Base-by-base conservation (phyloP, 768 basidiomycete genomes). In the Termitomyces sp. region DNA sequence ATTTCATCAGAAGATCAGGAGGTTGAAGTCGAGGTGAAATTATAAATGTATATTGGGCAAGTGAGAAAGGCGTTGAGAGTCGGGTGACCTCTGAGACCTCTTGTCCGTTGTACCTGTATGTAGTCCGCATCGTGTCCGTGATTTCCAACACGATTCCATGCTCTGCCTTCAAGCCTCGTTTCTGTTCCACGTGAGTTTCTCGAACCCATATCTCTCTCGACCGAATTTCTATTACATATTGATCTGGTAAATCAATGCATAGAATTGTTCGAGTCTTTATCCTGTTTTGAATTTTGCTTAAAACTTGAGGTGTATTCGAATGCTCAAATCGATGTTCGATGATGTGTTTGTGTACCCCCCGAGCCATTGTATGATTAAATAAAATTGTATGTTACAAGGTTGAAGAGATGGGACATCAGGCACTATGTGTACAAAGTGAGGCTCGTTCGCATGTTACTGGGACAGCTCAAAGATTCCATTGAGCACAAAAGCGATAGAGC, bases 401-500 rank as follows among this genome's bases (percentile, higher is more conserved):
- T 46, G 53, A n/a, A 57, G 10, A 49, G 7, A 42, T 43, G 15
- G n/a, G 49, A 37, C 34, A 40, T 49, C 43, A 37, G 34, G 12
- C 14, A 32, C 42, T 49, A 49, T 60, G 48, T 17, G 60, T 61
- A 61, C 60, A 61, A 37, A 37, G 20, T 36, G 48, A 61, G 9
- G 53, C 34, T n/a, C 57, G 25, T 25, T 58, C 50, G 17, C 47
- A 42, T 14, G 25, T 50, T 29, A 57, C 59, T 48, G 62, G 62
- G 8, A 49, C 56, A 61, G 37, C 53, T 78, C 71, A 81, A 51
- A 83, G 72, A 66, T 81, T 81, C 78, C 79, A 83, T 53, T 78
- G 71, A 48, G 76, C 79, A 67, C 88, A 89, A 73, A 91, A 90
- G 52, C 92, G 87, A 76, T 90, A 92, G 40, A 94, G 80, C 91